phyloP scores from a whole-genome alignment of 805 yeast species.

The Maudiozyma serrabonitensis region DNA sequence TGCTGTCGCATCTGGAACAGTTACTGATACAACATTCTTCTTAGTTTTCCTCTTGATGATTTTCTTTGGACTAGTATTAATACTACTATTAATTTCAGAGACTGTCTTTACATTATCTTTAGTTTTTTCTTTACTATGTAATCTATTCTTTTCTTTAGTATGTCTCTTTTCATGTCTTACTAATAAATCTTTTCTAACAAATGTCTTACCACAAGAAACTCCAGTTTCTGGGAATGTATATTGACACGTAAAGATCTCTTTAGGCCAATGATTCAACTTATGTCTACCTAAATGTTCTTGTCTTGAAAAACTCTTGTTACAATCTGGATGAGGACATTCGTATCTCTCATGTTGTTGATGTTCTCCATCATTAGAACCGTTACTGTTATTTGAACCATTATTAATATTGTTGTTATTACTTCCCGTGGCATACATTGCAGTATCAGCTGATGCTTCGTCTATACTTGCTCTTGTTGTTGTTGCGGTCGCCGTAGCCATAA shows the following conservation, averaged over 20 bases:
- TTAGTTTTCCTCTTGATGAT: background rate
- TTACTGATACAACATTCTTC: background rate
- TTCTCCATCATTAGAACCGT: background rate
- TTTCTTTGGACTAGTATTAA: background rate
- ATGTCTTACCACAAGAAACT: conserved; percentile 44
- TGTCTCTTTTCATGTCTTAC: conserved; percentile 38
- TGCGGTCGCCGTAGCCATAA: too few relatives aligned
- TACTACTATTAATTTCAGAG: background rate
- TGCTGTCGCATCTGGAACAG: background rate
- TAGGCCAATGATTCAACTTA: conserved; percentile 48
- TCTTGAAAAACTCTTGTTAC: conserved; percentile 46
- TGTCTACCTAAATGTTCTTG: conserved; percentile 58
- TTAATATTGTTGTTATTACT: background rate
- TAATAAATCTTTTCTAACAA: conserved; percentile 51
- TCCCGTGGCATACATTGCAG: too few relatives aligned
- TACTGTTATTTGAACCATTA: background rate
- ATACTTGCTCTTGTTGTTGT: too few relatives aligned
- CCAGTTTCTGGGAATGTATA: conserved; percentile 20
- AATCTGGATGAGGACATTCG: conserved; percentile 38
- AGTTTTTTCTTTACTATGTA: background rate
- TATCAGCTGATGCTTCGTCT: too few relatives aligned
- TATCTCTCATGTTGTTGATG: conserved; percentile 14
- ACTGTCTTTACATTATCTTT: background rate
- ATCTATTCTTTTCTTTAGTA: conserved; percentile 11
- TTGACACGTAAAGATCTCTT: conserved; percentile 40